Evolutionary conservation across 1,284 basidiomycete genomes (phyloP), one percentile per base, ranked within the genome.

Genomic region (Amylostereum areolatum): DNA sequence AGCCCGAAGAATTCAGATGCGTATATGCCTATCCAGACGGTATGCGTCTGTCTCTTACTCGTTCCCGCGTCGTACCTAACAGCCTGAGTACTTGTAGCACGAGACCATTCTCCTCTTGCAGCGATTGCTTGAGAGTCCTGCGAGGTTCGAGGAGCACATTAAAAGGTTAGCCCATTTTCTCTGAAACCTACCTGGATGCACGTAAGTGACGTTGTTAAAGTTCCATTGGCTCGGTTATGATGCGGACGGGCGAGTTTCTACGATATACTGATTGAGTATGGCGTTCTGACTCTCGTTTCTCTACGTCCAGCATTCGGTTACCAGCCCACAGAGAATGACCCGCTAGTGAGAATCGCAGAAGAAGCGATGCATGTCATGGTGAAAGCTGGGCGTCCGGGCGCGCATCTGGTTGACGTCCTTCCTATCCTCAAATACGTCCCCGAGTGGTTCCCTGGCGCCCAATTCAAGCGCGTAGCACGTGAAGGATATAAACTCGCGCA

Each of bases 371-470:
- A n/a, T 5, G 12, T 25, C 12, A 5, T n/a, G 37, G 37, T 25
- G 5, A 25, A 39, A 6, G 37, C 12, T n/a, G 27, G n/a, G 37
- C 37, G 37, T 5, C 37, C 37, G 5, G 37, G 6, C 37, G 6
- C 5, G 5, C 12, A 6, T n/a, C 37, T n/a, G n/a, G 37, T 39
- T 5, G 37, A 39, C n/a, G 6, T n/a, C 5, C 27, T 39, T 25
- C 37, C 37, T 39, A 5, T 39, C 12, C 12, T 39, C 6, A 39
- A n/a, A 25, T 25, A 47, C 46, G 39, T 64, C 7, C 62, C 62
- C 5, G 36, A 37, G 3, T 65, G 62, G 60, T 48, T 63, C 30
- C 52, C 52, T 4, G 53, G 53, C 25, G 45, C 45, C 3, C 46
- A 52, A 4, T 64, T 39, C 27, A 12, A 25, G 12, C 37, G 37